Percentiles rank a stretch among this genome's conserved stretches.
Evolutionary conservation across 306 rosid genomes (phyloP).

Genomic region (Begonia peltatifolia): DNA sequence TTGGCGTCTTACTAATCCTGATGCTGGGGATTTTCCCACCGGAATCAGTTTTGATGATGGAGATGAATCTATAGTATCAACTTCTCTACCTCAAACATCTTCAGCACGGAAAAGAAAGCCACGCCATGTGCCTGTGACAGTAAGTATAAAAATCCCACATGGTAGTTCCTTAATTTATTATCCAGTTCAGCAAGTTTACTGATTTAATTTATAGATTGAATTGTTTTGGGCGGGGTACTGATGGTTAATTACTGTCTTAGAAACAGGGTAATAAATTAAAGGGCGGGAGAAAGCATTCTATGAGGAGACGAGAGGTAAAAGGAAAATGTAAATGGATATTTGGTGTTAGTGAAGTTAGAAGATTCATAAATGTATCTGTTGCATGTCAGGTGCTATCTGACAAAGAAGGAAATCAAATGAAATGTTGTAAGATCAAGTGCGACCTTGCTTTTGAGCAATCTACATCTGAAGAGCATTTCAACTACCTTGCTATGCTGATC

Average conservation of each 20-base stretch:
- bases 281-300: conserved; percentile 40
- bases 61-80: conserved; percentile 19
- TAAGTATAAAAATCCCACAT: conserved; percentile 17
- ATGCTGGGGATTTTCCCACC: conserved; percentile 40
- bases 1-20: conserved; percentile 80
- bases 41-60: conserved; percentile 27
- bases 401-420: conserved; percentile 21
- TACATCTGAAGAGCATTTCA: conserved; percentile 26
- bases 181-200: not conserved
- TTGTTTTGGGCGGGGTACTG: conserved; percentile 14
- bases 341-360: conserved; percentile 9
- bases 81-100: conserved; percentile 17
- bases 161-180: conserved; percentile 1
- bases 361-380: conserved; percentile 15
- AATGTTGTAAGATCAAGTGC: conserved; percentile 33
- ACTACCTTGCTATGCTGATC: conserved; percentile 40
- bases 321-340: conserved; percentile 2
- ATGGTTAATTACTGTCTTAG: conserved; percentile 13
- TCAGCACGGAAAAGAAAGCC: conserved; percentile 26
- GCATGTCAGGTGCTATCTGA: conserved; percentile 39
- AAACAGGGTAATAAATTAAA: conserved; percentile 45
- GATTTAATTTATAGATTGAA: conserved; percentile 6
- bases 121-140: conserved; percentile 22
- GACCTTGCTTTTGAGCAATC: conserved; percentile 47
- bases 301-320: conserved; percentile 43